These are phyloP conservation scores for Gossypium arboreum DNA, from an alignment of 345 rosid species.

Conservation along the genomic window DNA sequence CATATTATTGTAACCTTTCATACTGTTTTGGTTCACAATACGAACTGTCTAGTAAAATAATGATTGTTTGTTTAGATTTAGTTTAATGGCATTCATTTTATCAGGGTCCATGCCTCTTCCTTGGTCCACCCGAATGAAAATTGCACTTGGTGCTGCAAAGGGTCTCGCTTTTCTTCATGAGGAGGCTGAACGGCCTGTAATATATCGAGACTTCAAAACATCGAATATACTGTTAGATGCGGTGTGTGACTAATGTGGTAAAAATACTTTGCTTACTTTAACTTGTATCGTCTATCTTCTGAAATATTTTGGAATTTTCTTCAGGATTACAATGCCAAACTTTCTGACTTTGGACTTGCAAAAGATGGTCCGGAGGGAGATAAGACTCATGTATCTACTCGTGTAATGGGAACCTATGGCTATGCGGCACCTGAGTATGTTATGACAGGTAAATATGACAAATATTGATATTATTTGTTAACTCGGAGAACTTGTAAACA, in stretches of 20 bases:
- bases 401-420: slow-evolving; percentile 40
- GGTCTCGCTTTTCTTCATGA: slow-evolving; percentile 50
- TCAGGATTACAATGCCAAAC: slow-evolving; percentile 38
- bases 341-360: slow-evolving; percentile 45
- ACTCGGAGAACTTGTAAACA: not conserved
- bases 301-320: not conserved
- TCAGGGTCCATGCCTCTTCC: slow-evolving; percentile 44
- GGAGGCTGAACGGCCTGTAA: slow-evolving; percentile 44
- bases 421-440: slow-evolving; percentile 44
- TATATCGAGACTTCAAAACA: slow-evolving; percentile 44
- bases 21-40: not conserved
- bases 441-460: slow-evolving; percentile 33
- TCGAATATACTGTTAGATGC: slow-evolving; percentile 43
- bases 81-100: not conserved
- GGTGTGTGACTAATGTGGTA: slow-evolving; percentile 24
- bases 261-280: not conserved
- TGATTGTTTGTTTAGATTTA: not conserved
- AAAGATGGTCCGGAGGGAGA: slow-evolving; percentile 40
- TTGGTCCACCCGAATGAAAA: slow-evolving; percentile 40
- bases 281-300: not conserved
- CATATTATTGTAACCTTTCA: not conserved
- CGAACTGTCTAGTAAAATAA: not conserved
- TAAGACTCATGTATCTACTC: slow-evolving; percentile 32
- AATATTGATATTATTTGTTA: not conserved
- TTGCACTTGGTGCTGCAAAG: slow-evolving; percentile 38